A percentile compares a stretch with the other conserved stretches of the same genome.
Conservation (phyloP, 106 monocot genomes). For the Phalaenopsis equestris region DNA sequence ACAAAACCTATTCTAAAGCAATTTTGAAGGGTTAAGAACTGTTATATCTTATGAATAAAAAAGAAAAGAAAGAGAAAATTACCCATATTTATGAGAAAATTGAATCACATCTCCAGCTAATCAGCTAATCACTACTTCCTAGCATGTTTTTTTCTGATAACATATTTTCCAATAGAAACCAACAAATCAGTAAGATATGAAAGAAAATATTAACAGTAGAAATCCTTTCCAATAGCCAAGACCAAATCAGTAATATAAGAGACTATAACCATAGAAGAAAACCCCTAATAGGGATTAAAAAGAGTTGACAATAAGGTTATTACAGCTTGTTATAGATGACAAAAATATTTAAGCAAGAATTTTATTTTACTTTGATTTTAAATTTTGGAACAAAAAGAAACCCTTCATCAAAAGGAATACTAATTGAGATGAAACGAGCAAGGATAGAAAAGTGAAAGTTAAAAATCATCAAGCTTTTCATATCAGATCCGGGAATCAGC, state of each 20-base stretch:
- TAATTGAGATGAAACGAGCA: background rate
- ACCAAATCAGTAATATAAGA: background rate
- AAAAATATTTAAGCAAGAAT: background rate
- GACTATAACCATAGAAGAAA: background rate
- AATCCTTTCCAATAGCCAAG: no score
- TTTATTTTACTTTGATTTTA: background rate
- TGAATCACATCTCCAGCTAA: background rate
- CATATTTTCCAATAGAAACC: background rate
- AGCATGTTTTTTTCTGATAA: background rate
- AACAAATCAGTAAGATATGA: background rate
- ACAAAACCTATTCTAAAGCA: background rate
- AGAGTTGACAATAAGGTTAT: background rate
- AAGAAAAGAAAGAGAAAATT: no score
- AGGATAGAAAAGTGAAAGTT: background rate
- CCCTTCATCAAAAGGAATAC: background rate
- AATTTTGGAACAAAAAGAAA: background rate
- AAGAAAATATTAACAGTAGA: no score
- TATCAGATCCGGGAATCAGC: background rate
- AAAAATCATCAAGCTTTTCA: background rate
- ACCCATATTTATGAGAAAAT: no score
- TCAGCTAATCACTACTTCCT: background rate
- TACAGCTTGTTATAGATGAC: background rate
- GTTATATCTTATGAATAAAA: background rate
- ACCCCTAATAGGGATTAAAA: background rate
- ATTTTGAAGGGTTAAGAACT: background rate